Percentiles rank a stretch among this genome's conserved stretches.
These are phyloP conservation scores for Chytriomyces confervae DNA, from an alignment of 192 early-diverging fungal species.

Conservation along the genomic window DNA sequence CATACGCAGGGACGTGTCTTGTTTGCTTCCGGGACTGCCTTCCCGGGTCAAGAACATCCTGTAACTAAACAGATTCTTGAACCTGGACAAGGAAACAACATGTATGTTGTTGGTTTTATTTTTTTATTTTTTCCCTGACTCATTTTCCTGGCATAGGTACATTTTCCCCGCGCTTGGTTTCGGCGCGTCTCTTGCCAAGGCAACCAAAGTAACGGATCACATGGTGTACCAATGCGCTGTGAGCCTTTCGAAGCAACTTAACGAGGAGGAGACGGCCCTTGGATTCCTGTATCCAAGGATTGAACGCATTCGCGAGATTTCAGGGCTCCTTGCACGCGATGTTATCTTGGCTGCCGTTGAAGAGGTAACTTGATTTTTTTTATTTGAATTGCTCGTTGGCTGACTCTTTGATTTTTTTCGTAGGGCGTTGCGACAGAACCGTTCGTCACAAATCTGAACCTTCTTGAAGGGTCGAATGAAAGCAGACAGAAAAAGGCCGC, in stretches of 20 bases:
- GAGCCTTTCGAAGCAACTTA: conserved; percentile 77
- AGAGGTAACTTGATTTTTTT: neutral
- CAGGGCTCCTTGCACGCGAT: conserved; percentile 6
- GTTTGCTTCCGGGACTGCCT: conserved; percentile 95
- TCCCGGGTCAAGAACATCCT: conserved; percentile 67
- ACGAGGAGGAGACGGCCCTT: conserved; percentile 64
- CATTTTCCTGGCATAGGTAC: conserved; percentile 46
- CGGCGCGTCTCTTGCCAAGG: conserved; percentile 75
- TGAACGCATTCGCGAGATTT: conserved; percentile 74
- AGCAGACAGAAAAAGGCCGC: neutral
- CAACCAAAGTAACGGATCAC: conserved; percentile 71
- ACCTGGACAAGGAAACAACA: conserved; percentile 92
- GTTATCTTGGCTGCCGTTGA: conserved; percentile 15
- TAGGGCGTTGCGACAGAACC: neutral
- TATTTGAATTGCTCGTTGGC: too few species aligned
- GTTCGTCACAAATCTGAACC: neutral
- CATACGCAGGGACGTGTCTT: conserved; percentile 85
- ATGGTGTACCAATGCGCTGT: conserved; percentile 81
- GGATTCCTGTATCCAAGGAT: conserved; percentile 83
- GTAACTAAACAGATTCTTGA: conserved; percentile 28
- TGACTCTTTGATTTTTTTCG: too few species aligned
- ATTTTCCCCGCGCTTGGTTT: conserved; percentile 93
- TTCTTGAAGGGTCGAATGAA: too few species aligned
- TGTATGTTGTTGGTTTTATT: conserved; percentile 41
- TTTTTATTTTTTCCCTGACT: neutral